phyloP scores from a whole-genome alignment of 78 protist genomes.

The Polysphondylium violaceum region DNA sequence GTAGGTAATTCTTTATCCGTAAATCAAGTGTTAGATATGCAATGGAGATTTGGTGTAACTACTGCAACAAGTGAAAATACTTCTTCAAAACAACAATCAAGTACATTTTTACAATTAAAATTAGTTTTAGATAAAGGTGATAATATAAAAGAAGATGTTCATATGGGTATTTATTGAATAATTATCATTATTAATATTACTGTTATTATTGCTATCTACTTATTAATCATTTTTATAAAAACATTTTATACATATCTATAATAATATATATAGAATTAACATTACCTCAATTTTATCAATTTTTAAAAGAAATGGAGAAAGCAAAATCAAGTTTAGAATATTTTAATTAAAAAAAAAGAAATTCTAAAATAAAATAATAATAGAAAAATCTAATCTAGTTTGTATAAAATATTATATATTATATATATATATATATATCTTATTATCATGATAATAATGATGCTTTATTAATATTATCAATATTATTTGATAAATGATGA shows the following conservation, averaged over 20 bases:
- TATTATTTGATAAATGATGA: neutral
- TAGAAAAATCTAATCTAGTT: neutral
- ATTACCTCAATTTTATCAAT: slow-evolving; percentile 80
- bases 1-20: slow-evolving; percentile 71
- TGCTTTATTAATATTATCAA: neutral
- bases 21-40: slow-evolving; percentile 82
- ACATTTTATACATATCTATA: neutral
- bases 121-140: slow-evolving; percentile 74
- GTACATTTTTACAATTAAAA: slow-evolving; percentile 77
- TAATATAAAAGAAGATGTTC: slow-evolving; percentile 75
- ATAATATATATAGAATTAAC: slow-evolving; percentile 47
- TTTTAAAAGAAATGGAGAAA: slow-evolving; percentile 80
- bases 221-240: neutral
- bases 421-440: neutral
- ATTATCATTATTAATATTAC: neutral
- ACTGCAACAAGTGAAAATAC: slow-evolving; percentile 36
- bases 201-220: neutral
- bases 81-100: slow-evolving; percentile 4
- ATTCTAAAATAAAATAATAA: neutral
- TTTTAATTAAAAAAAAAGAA: slow-evolving; percentile 28
- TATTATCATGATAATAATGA: neutral
- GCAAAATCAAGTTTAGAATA: slow-evolving; percentile 82
- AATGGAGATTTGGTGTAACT: slow-evolving; percentile 85
- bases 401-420: neutral
- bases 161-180: slow-evolving; percentile 43